phyloP scores from a whole-genome alignment of 139 green algal genomes.

The Micractinium sp. region DNA sequence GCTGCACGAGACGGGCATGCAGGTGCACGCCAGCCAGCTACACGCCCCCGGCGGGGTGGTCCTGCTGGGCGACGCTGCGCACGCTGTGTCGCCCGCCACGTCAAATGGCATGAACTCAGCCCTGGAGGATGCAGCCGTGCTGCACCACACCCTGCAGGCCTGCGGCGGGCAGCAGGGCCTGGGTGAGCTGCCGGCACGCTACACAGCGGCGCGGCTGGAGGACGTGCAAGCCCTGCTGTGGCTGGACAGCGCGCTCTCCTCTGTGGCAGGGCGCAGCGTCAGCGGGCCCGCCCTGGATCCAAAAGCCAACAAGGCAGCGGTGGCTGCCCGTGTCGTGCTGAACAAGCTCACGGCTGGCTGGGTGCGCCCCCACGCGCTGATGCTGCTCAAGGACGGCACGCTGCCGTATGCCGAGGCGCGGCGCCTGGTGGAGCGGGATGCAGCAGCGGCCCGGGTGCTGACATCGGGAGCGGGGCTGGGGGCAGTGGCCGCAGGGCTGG shows the following conservation, averaged over 20 bases:
- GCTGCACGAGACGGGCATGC: constrained; percentile 19
- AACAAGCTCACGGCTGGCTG: background rate
- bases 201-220: background rate
- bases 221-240: constrained; percentile 13
- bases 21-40: constrained; percentile 8
- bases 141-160: background rate
- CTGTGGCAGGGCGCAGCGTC: background rate
- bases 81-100: constrained; percentile 8
- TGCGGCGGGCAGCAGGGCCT: background rate
- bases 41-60: constrained; percentile 6
- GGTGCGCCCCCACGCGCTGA: constrained; percentile 14
- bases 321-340: background rate
- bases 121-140: constrained; percentile 18
- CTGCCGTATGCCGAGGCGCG: constrained; percentile 4
- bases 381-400: constrained; percentile 17
- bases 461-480: background rate
- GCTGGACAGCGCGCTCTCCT: constrained; percentile 1
- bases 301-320: background rate
- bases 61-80: constrained; percentile 10
- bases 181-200: background rate
- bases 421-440: background rate
- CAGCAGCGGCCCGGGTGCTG: background rate
- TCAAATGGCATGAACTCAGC: constrained; percentile 16
- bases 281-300: background rate
- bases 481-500: background rate